Evolutionary conservation across 345 rosid genomes (phyloP).

Genomic region (Dovyalis caffra): DNA sequence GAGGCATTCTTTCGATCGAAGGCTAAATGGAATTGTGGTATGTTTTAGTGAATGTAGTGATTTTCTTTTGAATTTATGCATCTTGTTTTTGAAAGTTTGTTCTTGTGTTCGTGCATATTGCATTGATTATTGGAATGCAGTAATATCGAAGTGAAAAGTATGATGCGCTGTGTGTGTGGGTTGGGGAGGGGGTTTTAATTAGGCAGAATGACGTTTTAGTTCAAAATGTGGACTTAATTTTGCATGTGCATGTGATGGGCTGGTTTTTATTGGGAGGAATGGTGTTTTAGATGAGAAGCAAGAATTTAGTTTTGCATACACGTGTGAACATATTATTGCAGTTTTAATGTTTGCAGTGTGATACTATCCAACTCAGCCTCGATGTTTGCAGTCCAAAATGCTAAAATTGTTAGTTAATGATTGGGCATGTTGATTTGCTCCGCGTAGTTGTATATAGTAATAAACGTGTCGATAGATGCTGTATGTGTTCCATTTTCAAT

Average conservation of each 20-base stretch:
- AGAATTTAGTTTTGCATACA: not conserved
- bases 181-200: no score
- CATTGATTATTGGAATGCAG: not conserved
- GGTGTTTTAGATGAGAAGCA: not conserved
- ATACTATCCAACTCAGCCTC: no score
- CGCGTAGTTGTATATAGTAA: no score
- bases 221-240: not conserved
- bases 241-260: not conserved
- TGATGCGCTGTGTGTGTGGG: not conserved
- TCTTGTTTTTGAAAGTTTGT: slow-evolving; percentile 9
- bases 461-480: no score
- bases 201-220: not conserved
- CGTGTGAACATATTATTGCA: not conserved
- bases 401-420: not conserved
- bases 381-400: not conserved
- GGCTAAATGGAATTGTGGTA: slow-evolving; percentile 98
- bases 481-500: no score
- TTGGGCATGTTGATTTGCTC: not conserved
- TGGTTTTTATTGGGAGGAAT: not conserved
- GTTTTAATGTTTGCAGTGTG: not conserved
- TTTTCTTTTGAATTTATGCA: slow-evolving; percentile 8
- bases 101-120: not conserved
- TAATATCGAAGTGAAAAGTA: not conserved
- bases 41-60: slow-evolving; percentile 18
- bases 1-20: slow-evolving; percentile 77